Evolutionary conservation across 305 asterid species (phyloP), one percentile per base, ranked within the genome.

Genomic region (Plantago lanceolata): DNA sequence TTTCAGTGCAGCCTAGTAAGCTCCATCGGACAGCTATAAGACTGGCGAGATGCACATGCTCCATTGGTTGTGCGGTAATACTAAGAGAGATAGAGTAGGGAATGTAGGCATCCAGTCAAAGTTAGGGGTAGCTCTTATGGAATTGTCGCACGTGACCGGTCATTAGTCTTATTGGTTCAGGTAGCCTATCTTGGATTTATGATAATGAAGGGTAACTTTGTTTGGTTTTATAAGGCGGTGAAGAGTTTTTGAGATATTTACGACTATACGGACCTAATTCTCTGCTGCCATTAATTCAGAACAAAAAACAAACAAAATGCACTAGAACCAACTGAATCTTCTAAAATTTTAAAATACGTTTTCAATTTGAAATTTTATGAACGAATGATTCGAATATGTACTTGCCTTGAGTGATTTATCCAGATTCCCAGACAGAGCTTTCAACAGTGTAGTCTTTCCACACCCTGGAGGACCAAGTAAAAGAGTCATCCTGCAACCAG

Each of bases 381-480:
- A 14, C 17, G 4, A 21, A 55, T 12, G 12, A 55, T 28, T 28
- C 6, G 21, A 5, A 24, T 21, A 55, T 55, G 19, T 37, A 56
- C 17, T 56, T 28, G 37, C 88, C 90, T 78, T 71, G 50, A 86
- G 81, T 71, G 88, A 67, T 45, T 76, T 81, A 66, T 76, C 71
- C 67, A 81, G 78, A 63, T 73, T 79, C 61, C 94, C 94, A 20
- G 90, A 83, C 44, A 86, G 80, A 15, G 88, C 83, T 80, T 81
- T 83, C 76, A 86, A 65, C 19, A 86, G 58, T 61, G 94, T 68
- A 66, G 86, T 81, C 69, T 86, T 86, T 64, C 94, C 94, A 40
- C 88, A 76, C 19, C 94, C 94, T 11, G 88, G 94, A 70, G 94
- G 94, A 59, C 90, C 94, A 24, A 86, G 88, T 43, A 86, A 71